Conservation (phyloP, 805 yeast genomes). For the Yueomyces sinensis region DNA sequence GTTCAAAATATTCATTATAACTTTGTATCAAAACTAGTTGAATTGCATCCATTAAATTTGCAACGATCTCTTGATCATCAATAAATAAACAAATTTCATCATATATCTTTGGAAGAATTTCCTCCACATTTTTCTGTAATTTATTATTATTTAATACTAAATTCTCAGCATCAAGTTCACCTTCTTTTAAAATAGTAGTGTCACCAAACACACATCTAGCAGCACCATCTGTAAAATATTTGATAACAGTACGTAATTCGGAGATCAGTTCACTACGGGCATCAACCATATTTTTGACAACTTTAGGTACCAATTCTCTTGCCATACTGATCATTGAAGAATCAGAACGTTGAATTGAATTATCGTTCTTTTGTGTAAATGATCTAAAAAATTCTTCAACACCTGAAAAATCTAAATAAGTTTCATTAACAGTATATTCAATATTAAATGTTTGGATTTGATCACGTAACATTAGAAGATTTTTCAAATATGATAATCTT, state of each 20-base stretch:
- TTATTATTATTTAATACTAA: slow-evolving; percentile 18
- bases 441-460: slow-evolving; percentile 71
- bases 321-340: slow-evolving; percentile 30
- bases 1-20: slow-evolving; percentile 41
- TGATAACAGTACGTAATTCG: slow-evolving; percentile 59
- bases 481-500: slow-evolving; percentile 55
- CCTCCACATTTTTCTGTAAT: slow-evolving; percentile 37
- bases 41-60: slow-evolving; percentile 47
- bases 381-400: slow-evolving; percentile 38
- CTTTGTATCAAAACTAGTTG: slow-evolving; percentile 45
- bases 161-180: slow-evolving; percentile 4
- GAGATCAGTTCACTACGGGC: slow-evolving; percentile 60
- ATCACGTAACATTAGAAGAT: slow-evolving; percentile 54
- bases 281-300: slow-evolving; percentile 72
- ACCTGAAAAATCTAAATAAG: slow-evolving; percentile 72
- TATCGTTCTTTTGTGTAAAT: slow-evolving; percentile 15
- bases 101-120: slow-evolving; percentile 44
- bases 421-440: slow-evolving; percentile 58
- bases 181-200: slow-evolving; percentile 21
- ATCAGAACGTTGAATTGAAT: background rate
- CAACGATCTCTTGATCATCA: slow-evolving; percentile 38
- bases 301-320: slow-evolving; percentile 61
- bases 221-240: slow-evolving; percentile 50
- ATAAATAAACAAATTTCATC: slow-evolving; percentile 41
- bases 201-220: slow-evolving; percentile 37